Evolutionary conservation across 805 yeast genomes (phyloP), one percentile per base, ranked within the genome.

Genomic region (Pichia paraexigua): DNA sequence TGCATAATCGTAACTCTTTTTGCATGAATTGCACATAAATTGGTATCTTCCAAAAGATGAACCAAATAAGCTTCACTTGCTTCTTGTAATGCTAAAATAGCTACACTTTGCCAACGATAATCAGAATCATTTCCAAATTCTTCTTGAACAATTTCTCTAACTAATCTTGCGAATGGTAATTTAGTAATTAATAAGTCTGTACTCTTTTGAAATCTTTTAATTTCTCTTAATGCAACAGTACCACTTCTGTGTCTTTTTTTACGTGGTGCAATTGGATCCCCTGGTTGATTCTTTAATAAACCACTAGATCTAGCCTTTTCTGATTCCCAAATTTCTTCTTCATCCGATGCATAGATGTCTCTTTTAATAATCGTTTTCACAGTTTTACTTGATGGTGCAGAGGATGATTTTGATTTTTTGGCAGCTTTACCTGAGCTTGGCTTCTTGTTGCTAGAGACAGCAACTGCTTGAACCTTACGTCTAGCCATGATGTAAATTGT

Each of bases 1-100:
- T 83, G 86, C 92, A 85, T 86, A 35, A 86, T 84, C 0, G 95
- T 86, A n/a, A 86, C 89, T 58, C 95, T 69, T 61, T 82, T 85
- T 1, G 90, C 91, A 66, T 86, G 94, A 40, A 86, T 68, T 15
- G 94, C 94, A 64, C 88, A 73, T 40, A 85, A 63, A 59, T 86
- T 86, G 4, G 91, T 85, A 63, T 86, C 94, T 61, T 86, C 94
- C 47, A 86, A 70, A 40, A 86, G 67, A 49, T 85, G 85, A 13
- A 85, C 83, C 54, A 86, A 64, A 55, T 80, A 86, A 1, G 92
- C 91, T 62, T 86, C 95, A 46, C 86, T 76, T 1, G 92, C 92
- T 62, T 86, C 95, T 62, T 86, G 95, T 35, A 86, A 68, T 5
- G 92, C 92, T 64, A 85, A 61, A 15, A 86, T 74, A 1, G 92